Evolutionary conservation across 495 filamentous ascomycete genomes (phyloP), one percentile per base, ranked within the genome.

Genomic region (Trichoderma gamsii): DNA sequence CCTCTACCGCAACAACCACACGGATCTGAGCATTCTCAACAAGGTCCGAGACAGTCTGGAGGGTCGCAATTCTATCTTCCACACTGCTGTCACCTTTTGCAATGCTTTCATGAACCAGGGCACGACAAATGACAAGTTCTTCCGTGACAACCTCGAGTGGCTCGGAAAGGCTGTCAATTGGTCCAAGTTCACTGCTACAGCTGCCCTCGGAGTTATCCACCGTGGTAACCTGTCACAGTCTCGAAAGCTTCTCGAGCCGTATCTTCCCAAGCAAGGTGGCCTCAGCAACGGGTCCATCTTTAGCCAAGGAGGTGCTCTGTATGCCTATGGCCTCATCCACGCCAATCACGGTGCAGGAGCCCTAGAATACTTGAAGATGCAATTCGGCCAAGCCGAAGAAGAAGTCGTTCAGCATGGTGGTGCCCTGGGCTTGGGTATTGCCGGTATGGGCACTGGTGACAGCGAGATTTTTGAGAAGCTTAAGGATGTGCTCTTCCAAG

Each of bases 71-170:
- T 98, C 95, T 29, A 99, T 99, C 67, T 99, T 97, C 84, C 96
- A 99, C 77, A 95, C 90, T 4, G 91, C 93, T 1, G 92, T 98
- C 49, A 98, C 95, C 0, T 92, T 99, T 70, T 94, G 95, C 69
- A 97, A 97, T 75, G 96, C 92, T 15, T 98, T 99, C 77, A 99
- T 98, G 94, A 95, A 99, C 73, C 92, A 96, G n/a, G 96, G 96
- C 43, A 98, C 96, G 9, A 97, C 94, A 0, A 93, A 94, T 70
- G 96, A 98, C 77, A 92, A 90, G 72, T 99, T 98, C 81, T 97
- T 98, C 83, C 85, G 96, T 3, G 93, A 97, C 71, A 99, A 98
- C 70, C 78, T 99, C 35, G 96, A 99, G 65, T 99, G 96, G 96
- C 84, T 99, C 11, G 92, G 93, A 41, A 99, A 98, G 80, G 96